Base-by-base conservation (phyloP, 202 grass and related monocot species). In the Brachypodium distachyon region DNA sequence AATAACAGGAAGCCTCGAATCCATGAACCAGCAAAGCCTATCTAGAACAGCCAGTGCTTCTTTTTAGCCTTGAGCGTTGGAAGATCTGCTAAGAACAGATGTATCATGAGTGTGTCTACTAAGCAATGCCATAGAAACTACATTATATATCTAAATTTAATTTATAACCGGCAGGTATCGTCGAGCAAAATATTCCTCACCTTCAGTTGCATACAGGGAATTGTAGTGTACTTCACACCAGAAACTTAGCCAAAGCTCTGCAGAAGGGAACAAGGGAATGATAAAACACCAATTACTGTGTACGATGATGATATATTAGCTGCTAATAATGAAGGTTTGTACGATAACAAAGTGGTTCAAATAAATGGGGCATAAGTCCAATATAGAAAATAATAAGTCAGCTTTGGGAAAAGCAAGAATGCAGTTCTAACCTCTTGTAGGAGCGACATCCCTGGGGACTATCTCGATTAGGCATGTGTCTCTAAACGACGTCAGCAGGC, bases 211-310 rank as follows among this genome's bases (percentile, higher is more conserved):
- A 82, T 98, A 98, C 51, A 98, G 83, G 25, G 95, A 98, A 81
- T 98, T 98, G 84, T 98, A 98, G 79, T 98, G 95, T 48, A 98
- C 95, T 86, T 98, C 95, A 28, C 95, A 90, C 95, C 95, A 98
- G 77, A 98, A 98, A 77, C 95, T 98, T 64, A 98, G 77, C 95
- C 95, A 95, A 53, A 98, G 78, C 89, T 98, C 95, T 98, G 80
- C 78, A 92, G 59, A 63, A 78, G 31, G 11, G 36, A 56, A 43
- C 27, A 31, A 47, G 53, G 9, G 3, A 71, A 67, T 63, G 18
- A 72, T 84, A 21, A 87, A 43, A 5, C 3, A 46, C 43, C 8
- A 51, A 23, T 48, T 28, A 61, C 6, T 7, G 31, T 60, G 2
- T 14, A 42, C 16, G 17, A 60, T 9, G 5, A 59, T 36, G 33